Evolutionary conservation across 306 rosid species (phyloP), one percentile per base, ranked within the genome.

Genomic region (Cucurbita maxima): DNA sequence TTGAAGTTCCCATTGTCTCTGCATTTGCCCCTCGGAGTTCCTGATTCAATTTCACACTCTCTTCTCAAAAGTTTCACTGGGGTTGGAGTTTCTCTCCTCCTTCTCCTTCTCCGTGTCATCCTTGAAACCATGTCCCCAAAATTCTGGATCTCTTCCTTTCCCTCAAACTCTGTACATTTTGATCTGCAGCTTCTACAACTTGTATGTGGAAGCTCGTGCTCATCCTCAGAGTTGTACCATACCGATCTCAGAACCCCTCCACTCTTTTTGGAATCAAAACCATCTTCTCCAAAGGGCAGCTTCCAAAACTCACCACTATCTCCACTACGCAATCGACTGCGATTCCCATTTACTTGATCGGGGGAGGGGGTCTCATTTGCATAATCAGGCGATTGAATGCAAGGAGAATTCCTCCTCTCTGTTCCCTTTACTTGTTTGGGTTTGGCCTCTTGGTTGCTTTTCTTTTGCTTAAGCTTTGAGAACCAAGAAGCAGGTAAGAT

Each of bases 251-350:
- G 15, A 78, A 74, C 43, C 74, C 75, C 82, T 37, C 67, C 75
- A 19, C 57, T 76, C 74, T 82, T 84, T 79, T 78, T 86, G 50
- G 68, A 81, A 44, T 72, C 83, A 25, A 66, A 60, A 30, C 62
- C 45, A 34, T 87, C 85, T 75, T 85, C 86, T 38, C 95, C 77
- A 77, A 94, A 94, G 16, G 97, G 87, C 1, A 90, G 81, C 76
- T 96, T 94, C 96, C 96, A 90, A 78, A 82, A 90, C 13, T 79
- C 89, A 34, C 77, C 81, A 37, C 81, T 88, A 44, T 84, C 88
- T 36, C 79, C 76, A 52, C 79, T 85, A 74, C 86, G 73, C 71
- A 90, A 89, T 63, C 83, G 76, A 5, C 81, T 85, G 48, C 75
- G 81, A 56, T 68, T 78, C 15, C 72, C 70, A 72, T 56, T 41